Evolutionary conservation across 345 rosid genomes (phyloP), one percentile per base, ranked within the genome.

Genomic region (Pugionium dolabratum): DNA sequence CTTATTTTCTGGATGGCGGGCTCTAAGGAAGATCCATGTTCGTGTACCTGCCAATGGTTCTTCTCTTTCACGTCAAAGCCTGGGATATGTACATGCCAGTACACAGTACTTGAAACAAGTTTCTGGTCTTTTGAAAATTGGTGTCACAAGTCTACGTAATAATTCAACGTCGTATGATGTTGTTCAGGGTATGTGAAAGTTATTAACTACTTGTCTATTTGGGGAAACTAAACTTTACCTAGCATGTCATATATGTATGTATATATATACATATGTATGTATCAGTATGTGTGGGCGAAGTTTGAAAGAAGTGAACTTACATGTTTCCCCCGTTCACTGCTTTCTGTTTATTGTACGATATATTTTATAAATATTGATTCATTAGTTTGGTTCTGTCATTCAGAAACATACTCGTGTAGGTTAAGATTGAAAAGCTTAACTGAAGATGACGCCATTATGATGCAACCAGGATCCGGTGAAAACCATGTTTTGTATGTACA

Each of bases 391-490:
- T 71, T 32, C 52, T 45, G 36, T 54, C 59, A 41, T 29, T 73
- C 86, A 94, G 99, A 90, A 82, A 80, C 85, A 42, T 90, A 85
- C 68, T 75, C 86, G 45, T 94, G 97, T 69, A 78, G 67, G 69
- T 71, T 94, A 67, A 79, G 92, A 76, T 71, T 94, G 82, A 94
- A 94, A 74, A 94, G 92, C 79, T 81, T 87, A 66, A 59, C 78
- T 28, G 97, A 88, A 78, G 95, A 90, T 72, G 97, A 86, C 67
- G 80, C 83, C 63, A 52, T 85, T 66, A 76, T 76, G 71, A 81
- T 94, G 96, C 97, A 90, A 61, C 92, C 95, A 42, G 99, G 97
- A 72, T 88, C 97, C 57, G 89, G 97, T 70, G 99, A 94, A 88
- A 79, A 82, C 63, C 95, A 90, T 69, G 82, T 94, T 65, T 94